Base-by-base conservation (phyloP, 352 stramenopile species). In the Globisporangium lucens region DNA sequence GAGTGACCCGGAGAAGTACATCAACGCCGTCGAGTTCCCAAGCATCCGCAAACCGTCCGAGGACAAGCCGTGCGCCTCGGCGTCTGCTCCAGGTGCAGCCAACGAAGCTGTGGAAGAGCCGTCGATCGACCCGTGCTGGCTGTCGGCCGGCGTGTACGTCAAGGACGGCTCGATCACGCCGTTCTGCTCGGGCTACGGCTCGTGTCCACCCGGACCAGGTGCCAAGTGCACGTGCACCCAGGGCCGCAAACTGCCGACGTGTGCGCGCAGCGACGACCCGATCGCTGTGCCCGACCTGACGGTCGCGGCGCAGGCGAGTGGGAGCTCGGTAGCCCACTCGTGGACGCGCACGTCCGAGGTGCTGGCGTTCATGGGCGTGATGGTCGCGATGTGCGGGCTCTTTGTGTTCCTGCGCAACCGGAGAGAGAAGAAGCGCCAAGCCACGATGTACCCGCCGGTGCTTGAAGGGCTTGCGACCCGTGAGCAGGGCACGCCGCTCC, bases 101-200 rank as follows among this genome's bases (percentile, higher is more conserved):
- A 56, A 60, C 29, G 56, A 49, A 22, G 36, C 59, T 36, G 38
- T 73, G 4, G 81, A 83, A 49, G 59, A 72, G 17, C 74, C 79
- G 29, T 81, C 85, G 6, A 87, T 93, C 59, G 87, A 95, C 66
- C 80, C 83, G 30, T 95, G 87, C 64, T 95, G 87, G 87, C 65
- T 94, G 35, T 88, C 87, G 17, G 74, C 75, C 0, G 87, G 85
- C 4, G 67, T 75, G 12, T 90, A 90, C 65, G 71, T 86, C 46
- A 65, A 27, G 3, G 70, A 81, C 33, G 78, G 76, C 2, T 83
- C 78, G 27, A 76, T 93, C 56, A 89, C 83, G 9, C 80, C 74
- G 0, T 94, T 93, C 43, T 95, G 87, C 55, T 87, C 77, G 2
- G 86, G 80, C 20, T 83, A 92, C 65, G 87, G 87, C 20, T 78